Evolutionary conservation across 2,329 filamentous ascomycete species (phyloP).

Genomic region (Paraphaeosphaeria minitans): DNA sequence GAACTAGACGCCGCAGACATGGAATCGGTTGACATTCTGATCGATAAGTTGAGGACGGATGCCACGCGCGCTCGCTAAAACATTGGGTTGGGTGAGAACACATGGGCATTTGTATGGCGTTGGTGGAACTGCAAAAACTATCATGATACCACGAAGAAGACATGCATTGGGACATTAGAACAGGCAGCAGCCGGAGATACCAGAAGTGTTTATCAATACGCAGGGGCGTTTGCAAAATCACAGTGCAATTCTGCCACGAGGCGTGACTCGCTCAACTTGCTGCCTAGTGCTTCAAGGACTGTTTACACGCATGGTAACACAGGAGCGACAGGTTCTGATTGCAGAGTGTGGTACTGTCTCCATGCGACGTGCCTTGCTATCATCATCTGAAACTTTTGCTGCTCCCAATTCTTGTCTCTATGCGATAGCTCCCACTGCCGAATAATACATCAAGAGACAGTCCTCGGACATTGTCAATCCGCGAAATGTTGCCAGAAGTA

Average conservation of each 20-base stretch:
- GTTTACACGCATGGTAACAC: background rate
- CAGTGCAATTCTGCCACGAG: background rate
- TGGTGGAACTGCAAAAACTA: slow-evolving; percentile 1
- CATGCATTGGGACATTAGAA: background rate
- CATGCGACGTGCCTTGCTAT: too few relatives aligned
- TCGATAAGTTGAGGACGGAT: slow-evolving; percentile 62
- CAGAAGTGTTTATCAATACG: background rate
- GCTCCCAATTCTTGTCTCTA: too few relatives aligned
- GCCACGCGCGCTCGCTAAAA: slow-evolving; percentile 7
- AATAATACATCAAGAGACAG: background rate
- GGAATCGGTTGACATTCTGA: slow-evolving; percentile 79
- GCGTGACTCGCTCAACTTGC: background rate
- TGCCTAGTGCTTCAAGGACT: background rate
- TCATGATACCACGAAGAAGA: slow-evolving; percentile 6
- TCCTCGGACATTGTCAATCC: background rate
- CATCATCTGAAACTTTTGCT: too few relatives aligned
- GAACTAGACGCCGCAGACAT: slow-evolving; percentile 84
- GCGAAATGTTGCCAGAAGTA: background rate
- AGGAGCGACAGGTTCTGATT: background rate
- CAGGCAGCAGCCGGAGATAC: background rate
- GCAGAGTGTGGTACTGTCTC: too few relatives aligned
- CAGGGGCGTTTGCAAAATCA: background rate
- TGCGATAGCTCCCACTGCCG: too few relatives aligned
- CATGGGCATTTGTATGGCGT: slow-evolving; percentile 9
- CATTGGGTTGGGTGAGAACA: background rate